These are phyloP conservation scores for Lepiota subincarnata DNA, from an alignment of 768 basidiomycete species.

Conservation along the genomic window DNA sequence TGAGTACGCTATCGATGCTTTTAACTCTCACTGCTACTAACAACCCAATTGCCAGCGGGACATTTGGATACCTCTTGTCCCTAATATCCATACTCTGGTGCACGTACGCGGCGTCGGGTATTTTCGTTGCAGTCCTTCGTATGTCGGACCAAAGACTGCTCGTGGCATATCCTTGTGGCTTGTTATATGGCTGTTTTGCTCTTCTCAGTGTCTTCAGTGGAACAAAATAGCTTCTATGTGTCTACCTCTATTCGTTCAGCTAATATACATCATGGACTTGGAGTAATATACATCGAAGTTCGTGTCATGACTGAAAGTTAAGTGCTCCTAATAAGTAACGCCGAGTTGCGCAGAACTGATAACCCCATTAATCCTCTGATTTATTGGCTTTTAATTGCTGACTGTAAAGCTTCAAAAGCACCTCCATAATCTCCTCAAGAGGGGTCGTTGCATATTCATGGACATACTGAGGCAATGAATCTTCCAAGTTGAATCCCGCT, in stretches of 20 bases:
- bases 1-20: conserved; percentile 56
- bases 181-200: conserved; percentile 93
- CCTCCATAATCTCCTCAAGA: conserved; percentile 81
- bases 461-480: conserved; percentile 82
- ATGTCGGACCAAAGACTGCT: conserved; percentile 95
- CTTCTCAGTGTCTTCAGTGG: conserved; percentile 86
- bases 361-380: neutral
- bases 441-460: conserved; percentile 84
- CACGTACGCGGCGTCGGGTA: conserved; percentile 92
- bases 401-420: conserved; percentile 71
- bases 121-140: conserved; percentile 91
- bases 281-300: neutral
- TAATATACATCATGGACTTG: conserved; percentile 2
- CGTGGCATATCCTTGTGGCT: conserved; percentile 93
- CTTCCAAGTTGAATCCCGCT: conserved; percentile 78
- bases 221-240: conserved; percentile 9
- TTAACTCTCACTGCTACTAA: conserved; percentile 1
- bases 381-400: conserved; percentile 48
- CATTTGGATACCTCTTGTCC: conserved; percentile 82
- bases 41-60: conserved; percentile 46
- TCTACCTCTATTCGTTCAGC: neutral
- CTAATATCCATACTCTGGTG: conserved; percentile 90
- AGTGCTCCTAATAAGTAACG: conserved; percentile 12
- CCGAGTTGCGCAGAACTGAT: neutral
- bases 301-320: conserved; percentile 2